A percentile compares a stretch with the other conserved stretches of the same genome.
Evolutionary conservation across 73 alveolate genomes (phyloP).

Genomic region (Tetrahymena thermophila): DNA sequence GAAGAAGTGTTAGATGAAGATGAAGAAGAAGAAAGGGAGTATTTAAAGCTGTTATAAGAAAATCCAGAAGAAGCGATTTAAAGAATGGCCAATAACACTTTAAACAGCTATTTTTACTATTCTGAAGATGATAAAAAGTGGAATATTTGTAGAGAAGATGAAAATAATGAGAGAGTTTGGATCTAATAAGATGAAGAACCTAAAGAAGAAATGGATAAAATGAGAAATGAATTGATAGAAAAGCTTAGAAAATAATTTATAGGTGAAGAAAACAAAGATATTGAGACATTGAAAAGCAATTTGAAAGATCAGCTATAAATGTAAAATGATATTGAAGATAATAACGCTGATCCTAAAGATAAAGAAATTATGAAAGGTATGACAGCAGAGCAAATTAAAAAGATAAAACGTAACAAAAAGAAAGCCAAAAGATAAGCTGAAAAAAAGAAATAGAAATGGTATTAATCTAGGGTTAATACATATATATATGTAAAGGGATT

Average conservation of each 20-base stretch:
- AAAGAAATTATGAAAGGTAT: constrained; percentile 30
- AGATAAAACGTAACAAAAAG: constrained; percentile 48
- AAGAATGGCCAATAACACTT: constrained; percentile 16
- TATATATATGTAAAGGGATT: constrained; percentile 75
- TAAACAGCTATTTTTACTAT: constrained; percentile 2
- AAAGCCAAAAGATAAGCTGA: constrained; percentile 55
- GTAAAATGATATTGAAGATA: neutral
- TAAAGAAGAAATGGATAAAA: constrained; percentile 7
- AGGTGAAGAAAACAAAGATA: neutral
- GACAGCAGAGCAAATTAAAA: neutral
- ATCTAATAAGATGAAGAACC: constrained; percentile 12
- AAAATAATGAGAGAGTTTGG: neutral
- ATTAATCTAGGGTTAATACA: constrained; percentile 65
- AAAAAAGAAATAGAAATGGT: constrained; percentile 72
- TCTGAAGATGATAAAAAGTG: constrained; percentile 1
- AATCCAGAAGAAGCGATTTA: constrained; percentile 20
- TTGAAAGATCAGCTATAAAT: neutral
- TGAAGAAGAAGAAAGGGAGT: neutral
- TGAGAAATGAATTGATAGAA: constrained; percentile 17
- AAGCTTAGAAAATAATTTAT: constrained; percentile 15
- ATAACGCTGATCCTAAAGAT: neutral
- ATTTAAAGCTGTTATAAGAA: constrained; percentile 6
- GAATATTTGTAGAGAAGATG: neutral
- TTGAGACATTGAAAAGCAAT: neutral
- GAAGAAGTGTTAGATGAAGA: neutral